Evolutionary conservation across 2,329 filamentous ascomycete genomes (phyloP), one percentile per base, ranked within the genome.

Genomic region (Ceratocystiopsis minuta): DNA sequence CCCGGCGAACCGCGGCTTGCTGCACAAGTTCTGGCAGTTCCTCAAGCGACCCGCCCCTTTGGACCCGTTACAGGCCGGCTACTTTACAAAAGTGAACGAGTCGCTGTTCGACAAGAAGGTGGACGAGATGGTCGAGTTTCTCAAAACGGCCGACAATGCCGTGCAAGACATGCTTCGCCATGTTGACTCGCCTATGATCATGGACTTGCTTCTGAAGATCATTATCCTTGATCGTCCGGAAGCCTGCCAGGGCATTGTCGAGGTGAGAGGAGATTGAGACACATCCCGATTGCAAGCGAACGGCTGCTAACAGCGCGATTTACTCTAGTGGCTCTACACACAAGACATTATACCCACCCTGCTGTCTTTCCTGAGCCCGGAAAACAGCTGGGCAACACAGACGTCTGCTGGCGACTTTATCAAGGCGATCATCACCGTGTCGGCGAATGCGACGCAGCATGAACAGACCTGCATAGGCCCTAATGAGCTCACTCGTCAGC

Each of bases 81-180:
- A 98, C 58, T 98, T 98, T 57, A 95, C 88, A 43, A 98, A 96
- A 57, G 87, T 98, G 55, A 96, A 96, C 59, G 90, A 98, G 63
- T 82, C 85, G n/a, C 65, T 98, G 16, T 80, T 98, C 43, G 90
- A 96, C 58, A 92, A 90, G 63, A 96, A 96, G 70, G 95, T 92
- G 6, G 84, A 92, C 54, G 88, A 95, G 49, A 98, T 96, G 88
- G 68, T 96, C 50, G 76, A 79, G 16, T 77, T 98, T 47, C 75
- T 98, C 59, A 92, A 86, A 57, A 79, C 76, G 2, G 63, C 94
- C 39, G 80, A 90, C 32, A 75, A 79, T 41, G 81, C 90, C 35
- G 75, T 98, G 17, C 69, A 82, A 13, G 78, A 86, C 49, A 80
- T 98, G 64, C 69, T 98, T 44, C 80, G 81, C 53, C 90, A 98